Percentiles rank a stretch among this genome's conserved stretches.
phyloP scores from a whole-genome alignment of 1,284 basidiomycete species.

The Coniferiporia sulphurascens region DNA sequence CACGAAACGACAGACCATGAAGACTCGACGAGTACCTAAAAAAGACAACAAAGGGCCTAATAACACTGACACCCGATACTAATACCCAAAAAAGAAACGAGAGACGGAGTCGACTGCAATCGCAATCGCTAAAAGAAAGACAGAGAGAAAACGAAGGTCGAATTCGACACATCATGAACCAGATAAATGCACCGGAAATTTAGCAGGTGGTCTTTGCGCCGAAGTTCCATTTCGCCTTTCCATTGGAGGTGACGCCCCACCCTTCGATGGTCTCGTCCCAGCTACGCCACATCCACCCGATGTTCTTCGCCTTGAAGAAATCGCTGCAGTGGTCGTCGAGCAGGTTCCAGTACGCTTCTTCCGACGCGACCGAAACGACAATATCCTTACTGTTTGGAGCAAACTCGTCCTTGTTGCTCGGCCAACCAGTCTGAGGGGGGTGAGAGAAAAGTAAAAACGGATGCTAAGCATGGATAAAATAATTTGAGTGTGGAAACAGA shows the following conservation, averaged over 20 bases:
- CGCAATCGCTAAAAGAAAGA: too few relatives aligned
- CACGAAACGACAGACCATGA: too few relatives aligned
- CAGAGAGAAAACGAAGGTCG: too few relatives aligned
- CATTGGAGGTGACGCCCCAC: conserved; percentile 12
- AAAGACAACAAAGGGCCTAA: too few relatives aligned
- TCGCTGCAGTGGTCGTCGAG: conserved; percentile 18
- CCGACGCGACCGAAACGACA: conserved; percentile 17
- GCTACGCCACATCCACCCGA: conserved; percentile 19
- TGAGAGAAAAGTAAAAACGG: too few relatives aligned
- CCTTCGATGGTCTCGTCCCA: conserved; percentile 13
- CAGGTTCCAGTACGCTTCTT: conserved; percentile 19
- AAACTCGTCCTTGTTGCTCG: conserved; percentile 19
- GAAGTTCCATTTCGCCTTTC: conserved; percentile 14
- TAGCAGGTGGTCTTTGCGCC: conserved; percentile 4
- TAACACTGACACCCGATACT: too few relatives aligned
- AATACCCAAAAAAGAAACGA: too few relatives aligned
- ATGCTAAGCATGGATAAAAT: neutral
- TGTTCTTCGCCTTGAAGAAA: conserved; percentile 17
- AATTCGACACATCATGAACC: too few relatives aligned
- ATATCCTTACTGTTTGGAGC: conserved; percentile 18
- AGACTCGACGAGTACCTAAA: too few relatives aligned
- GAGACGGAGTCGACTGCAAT: too few relatives aligned
- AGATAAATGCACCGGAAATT: neutral
- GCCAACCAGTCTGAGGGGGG: conserved; percentile 19
- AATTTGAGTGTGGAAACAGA: neutral